Evolutionary conservation across 2,329 filamentous ascomycete genomes (phyloP).

Genomic region (Colletotrichum sojae): DNA sequence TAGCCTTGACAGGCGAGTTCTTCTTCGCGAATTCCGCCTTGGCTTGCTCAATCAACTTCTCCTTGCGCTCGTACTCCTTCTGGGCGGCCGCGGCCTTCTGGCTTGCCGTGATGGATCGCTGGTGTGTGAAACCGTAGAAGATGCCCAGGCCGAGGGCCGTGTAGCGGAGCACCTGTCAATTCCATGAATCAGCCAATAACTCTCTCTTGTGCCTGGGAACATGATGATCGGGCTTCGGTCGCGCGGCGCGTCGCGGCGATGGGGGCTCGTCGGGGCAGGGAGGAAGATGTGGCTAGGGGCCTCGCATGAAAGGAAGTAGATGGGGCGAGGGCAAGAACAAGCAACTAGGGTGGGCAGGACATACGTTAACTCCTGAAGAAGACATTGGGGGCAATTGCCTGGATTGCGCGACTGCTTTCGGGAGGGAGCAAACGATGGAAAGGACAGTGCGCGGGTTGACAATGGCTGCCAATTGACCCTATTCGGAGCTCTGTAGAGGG

Average conservation of each 20-base stretch:
- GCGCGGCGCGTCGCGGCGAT: conserved; percentile 25
- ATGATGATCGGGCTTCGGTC: conserved; percentile 1
- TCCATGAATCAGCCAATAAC: conserved; percentile 47
- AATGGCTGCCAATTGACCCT: conserved; percentile 62
- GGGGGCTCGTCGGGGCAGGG: conserved; percentile 31
- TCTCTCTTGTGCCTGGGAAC: neutral
- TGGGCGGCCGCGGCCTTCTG: conserved; percentile 80
- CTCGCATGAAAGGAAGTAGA: conserved; percentile 25
- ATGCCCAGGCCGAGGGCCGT: conserved; percentile 92
- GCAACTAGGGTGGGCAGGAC: conserved; percentile 50
- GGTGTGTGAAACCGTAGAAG: conserved; percentile 96
- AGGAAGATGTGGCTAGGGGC: conserved; percentile 23
- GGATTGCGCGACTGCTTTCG: conserved; percentile 58
- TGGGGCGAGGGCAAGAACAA: conserved; percentile 15
- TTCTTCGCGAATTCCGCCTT: conserved; percentile 89
- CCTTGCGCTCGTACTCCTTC: conserved; percentile 91
- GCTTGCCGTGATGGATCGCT: conserved; percentile 81
- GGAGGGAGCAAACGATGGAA: conserved; percentile 53
- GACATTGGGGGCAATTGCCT: conserved; percentile 69
- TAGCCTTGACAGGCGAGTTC: conserved; percentile 67
- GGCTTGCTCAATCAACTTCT: conserved; percentile 91
- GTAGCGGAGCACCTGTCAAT: conserved; percentile 90
- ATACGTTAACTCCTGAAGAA: conserved; percentile 78
- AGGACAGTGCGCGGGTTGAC: conserved; percentile 53
- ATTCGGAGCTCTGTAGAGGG: conserved; percentile 55